Evolutionary conservation across 352 stramenopile genomes (phyloP).

Genomic region (Phytophthora niederhauseri): DNA sequence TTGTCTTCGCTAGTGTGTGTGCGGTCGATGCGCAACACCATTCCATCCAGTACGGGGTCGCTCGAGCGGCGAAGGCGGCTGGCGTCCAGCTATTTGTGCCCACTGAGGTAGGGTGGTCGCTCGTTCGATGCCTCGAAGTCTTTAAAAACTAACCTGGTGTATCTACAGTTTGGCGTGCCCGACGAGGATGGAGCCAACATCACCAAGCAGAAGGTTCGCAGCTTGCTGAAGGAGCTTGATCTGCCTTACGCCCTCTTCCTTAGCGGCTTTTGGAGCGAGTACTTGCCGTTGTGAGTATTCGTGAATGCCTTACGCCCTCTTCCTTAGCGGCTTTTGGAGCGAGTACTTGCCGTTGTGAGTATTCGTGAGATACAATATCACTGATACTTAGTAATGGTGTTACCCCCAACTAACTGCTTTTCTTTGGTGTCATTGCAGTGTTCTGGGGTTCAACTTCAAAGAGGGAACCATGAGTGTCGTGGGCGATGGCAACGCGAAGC

Average conservation of each 20-base stretch:
- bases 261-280: slow-evolving; percentile 31
- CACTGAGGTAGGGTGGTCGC: slow-evolving; percentile 8
- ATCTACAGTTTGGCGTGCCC: slow-evolving; percentile 15
- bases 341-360: slow-evolving; percentile 19
- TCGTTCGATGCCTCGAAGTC: too few species aligned
- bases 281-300: slow-evolving; percentile 3
- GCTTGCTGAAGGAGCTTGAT: slow-evolving; percentile 28
- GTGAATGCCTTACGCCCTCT: slow-evolving; percentile 28
- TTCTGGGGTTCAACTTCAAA: slow-evolving; percentile 25
- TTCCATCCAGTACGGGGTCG: background rate
- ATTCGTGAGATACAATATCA: background rate
- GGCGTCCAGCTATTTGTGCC: slow-evolving; percentile 28
- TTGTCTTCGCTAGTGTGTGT: background rate
- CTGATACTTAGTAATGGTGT: background rate
- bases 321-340: slow-evolving; percentile 29
- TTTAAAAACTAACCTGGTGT: too few species aligned
- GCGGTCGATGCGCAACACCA: background rate
- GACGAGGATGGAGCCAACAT: slow-evolving; percentile 23
- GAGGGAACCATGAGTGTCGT: slow-evolving; percentile 27
- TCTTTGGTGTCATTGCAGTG: background rate
- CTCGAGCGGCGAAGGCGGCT: slow-evolving; percentile 26
- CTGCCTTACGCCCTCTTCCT: slow-evolving; percentile 33
- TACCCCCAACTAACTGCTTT: too few species aligned
- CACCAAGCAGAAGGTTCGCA: slow-evolving; percentile 27
- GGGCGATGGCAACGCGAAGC: slow-evolving; percentile 26